Conservation (phyloP, 305 asterid genomes). For the Fraxinus floribunda region DNA sequence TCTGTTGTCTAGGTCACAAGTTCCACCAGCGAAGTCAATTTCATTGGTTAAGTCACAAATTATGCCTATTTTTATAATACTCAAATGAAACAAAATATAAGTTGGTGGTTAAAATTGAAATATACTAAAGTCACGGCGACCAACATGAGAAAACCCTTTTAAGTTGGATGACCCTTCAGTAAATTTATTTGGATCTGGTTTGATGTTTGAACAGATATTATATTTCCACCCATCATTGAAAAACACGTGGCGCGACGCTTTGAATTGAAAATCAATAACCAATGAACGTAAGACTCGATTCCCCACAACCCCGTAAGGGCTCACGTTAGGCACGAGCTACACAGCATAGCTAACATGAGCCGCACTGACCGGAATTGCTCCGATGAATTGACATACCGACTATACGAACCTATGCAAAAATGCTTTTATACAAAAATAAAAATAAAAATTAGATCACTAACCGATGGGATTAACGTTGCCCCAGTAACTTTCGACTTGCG, state of each 20-base stretch:
- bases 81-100: neutral
- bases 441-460: conserved; percentile 16
- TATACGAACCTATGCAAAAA: conserved; percentile 4
- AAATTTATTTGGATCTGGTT: neutral
- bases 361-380: conserved; percentile 25
- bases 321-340: conserved; percentile 28
- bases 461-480: conserved; percentile 85
- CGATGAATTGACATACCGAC: neutral
- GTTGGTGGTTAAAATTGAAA: neutral
- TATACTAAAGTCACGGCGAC: neutral
- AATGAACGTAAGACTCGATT: neutral
- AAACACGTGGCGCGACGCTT: conserved; percentile 34
- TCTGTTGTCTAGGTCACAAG: neutral
- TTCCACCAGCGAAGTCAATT: neutral
- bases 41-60: neutral
- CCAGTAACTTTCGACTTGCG: conserved; percentile 78
- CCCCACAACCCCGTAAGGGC: neutral
- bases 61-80: neutral
- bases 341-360: neutral
- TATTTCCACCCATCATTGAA: conserved; percentile 7
- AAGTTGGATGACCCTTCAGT: neutral
- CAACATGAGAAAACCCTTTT: neutral
- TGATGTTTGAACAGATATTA: conserved; percentile 17
- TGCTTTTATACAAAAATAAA: neutral
- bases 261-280: conserved; percentile 4